Evolutionary conservation across 106 monocot genomes (phyloP).

Genomic region (Dendrobium nobile): DNA sequence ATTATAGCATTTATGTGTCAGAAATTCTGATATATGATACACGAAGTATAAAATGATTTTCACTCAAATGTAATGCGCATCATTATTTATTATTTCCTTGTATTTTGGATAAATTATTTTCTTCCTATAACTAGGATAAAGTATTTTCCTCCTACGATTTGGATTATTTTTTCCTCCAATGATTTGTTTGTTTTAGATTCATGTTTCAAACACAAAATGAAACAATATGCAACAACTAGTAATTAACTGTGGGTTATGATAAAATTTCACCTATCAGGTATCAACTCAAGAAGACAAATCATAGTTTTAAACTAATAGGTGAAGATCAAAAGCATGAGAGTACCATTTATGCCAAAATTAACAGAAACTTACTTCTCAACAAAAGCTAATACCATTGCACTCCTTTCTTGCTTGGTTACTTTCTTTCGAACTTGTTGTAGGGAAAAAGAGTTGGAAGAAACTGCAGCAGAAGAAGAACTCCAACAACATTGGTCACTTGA

Average conservation of each 20-base stretch:
- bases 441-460: constrained; percentile 4
- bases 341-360: background rate
- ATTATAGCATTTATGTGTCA: background rate
- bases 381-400: constrained; percentile 6
- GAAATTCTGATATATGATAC: background rate
- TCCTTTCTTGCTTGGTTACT: constrained; percentile 3
- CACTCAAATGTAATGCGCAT: background rate
- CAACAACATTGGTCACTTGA: constrained; percentile 1
- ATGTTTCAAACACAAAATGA: background rate
- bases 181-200: background rate
- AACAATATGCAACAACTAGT: background rate
- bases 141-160: background rate
- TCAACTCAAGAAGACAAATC: background rate
- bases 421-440: background rate
- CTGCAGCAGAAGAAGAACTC: background rate
- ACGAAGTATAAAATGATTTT: background rate
- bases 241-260: background rate
- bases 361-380: constrained; percentile 28
- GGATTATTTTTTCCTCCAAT: background rate
- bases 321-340: background rate
- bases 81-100: background rate
- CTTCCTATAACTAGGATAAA: background rate
- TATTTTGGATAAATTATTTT: background rate
- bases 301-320: background rate
- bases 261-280: background rate